Base-by-base conservation (phyloP, 2,329 filamentous ascomycete species). In the Talaromyces sp. region DNA sequence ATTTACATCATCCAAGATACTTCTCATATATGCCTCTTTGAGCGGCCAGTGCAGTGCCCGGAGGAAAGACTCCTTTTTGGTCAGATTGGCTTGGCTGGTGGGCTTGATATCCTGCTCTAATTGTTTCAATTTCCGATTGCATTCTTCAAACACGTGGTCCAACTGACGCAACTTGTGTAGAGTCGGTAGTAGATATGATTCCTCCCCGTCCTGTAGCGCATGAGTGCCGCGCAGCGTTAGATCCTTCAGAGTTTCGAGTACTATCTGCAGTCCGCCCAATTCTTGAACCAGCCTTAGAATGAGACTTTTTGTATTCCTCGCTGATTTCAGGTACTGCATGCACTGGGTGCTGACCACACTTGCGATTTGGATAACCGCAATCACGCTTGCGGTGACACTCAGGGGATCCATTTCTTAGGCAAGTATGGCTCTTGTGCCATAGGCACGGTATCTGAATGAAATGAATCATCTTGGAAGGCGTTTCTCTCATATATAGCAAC, bases 381-480 rank as follows among this genome's bases (percentile, higher is more conserved):
- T 61, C 10, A 64, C 56, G 36, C 60, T 61, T 4, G 63, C 60
- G 2, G 60, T 61, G 15, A 64, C 36, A 21, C 60, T 61, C 15
- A 64, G 53, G 17, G 63, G 60, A 52, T 64, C 62, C 62, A 64
- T 64, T 6, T 41, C 11, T 25, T 39, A 9, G 10, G 22, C 17
- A 21, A n/a, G 25, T 22, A 13, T 35, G 40, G 6, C 19, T 36
- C 6, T 15, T 22, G 21, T 17, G 41, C 15, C 6, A 19, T 50
- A 5, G 6, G 35, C 10, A 22, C 3, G 22, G 13, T 15, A 15
- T 13, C 15, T 11, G 40, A 43, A n/a, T 11, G 22, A 5, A 22
- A 4, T 43, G 10, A 22, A 21, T 5, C 53, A 45, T 46, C 17
- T 11, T 46, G 53, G 53, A 3, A 21, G 6, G 8, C 15, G 2